Evolutionary conservation across 176 grass and related monocot genomes (phyloP).

Genomic region (Oryza coarctata): DNA sequence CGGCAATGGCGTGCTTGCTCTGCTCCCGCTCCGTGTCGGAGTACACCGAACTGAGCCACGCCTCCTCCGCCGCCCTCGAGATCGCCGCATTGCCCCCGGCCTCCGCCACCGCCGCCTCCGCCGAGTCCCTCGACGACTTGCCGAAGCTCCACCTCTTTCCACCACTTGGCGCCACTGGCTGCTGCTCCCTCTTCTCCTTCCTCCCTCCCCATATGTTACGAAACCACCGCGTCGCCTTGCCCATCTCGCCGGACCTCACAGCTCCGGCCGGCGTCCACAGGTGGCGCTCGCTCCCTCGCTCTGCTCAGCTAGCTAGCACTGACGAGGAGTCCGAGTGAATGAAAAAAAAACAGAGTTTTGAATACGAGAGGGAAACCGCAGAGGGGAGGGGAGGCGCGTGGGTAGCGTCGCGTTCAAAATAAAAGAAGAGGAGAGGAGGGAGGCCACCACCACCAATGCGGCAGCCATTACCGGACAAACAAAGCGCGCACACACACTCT

Average conservation of each 20-base stretch:
- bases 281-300: too few species aligned
- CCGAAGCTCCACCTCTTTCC: constrained; percentile 89
- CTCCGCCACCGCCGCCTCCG: constrained; percentile 1
- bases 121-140: constrained; percentile 61
- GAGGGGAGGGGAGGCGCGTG: constrained; percentile 1
- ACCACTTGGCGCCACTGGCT: background rate
- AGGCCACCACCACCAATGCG: background rate
- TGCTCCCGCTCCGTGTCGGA: constrained; percentile 71
- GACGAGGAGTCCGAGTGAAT: background rate
- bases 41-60: constrained; percentile 62
- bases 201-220: constrained; percentile 56
- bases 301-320: background rate
- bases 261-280: constrained; percentile 8
- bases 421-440: constrained; percentile 26
- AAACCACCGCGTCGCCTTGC: constrained; percentile 73
- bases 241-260: constrained; percentile 61
- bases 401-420: constrained; percentile 25
- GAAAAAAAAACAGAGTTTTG: constrained; percentile 21
- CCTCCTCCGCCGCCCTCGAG: constrained; percentile 44
- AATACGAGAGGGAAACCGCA: constrained; percentile 49
- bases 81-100: constrained; percentile 41
- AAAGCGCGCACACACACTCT: background rate
- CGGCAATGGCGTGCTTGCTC: constrained; percentile 95
- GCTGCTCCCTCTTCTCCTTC: background rate
- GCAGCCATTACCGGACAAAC: constrained; percentile 42